Conservation (phyloP, 2,329 filamentous ascomycete genomes). For the Cylindrodendrum hubeiense region DNA sequence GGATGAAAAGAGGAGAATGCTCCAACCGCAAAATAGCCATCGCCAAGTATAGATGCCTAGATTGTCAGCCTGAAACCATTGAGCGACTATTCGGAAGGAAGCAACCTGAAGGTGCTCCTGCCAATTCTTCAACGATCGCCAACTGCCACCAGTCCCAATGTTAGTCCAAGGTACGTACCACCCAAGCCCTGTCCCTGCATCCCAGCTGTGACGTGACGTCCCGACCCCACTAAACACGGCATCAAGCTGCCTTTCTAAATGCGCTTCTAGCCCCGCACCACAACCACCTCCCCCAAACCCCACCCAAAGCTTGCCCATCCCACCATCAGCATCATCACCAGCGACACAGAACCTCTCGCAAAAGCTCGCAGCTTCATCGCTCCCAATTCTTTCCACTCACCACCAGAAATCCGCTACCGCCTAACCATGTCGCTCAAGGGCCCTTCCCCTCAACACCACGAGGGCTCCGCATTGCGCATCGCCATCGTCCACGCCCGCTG, state of each 20-base stretch:
- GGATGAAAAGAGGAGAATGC: background rate
- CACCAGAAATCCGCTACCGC: background rate
- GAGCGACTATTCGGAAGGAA: background rate
- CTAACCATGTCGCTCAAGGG: conserved; percentile 61
- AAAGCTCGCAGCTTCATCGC: background rate
- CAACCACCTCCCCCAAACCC: conserved; percentile 6
- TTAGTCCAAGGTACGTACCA: conserved; percentile 32
- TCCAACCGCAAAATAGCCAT: background rate
- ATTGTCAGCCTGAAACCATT: background rate
- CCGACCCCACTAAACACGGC: conserved; percentile 38
- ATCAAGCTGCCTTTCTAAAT: conserved; percentile 14
- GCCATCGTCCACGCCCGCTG: conserved; percentile 97
- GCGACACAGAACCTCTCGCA: conserved; percentile 34
- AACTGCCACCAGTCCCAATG: background rate
- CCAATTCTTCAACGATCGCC: too few relatives aligned
- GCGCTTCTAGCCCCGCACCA: conserved; percentile 39
- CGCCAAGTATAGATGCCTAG: background rate
- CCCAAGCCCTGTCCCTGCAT: conserved; percentile 12
- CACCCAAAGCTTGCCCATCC: conserved; percentile 20
- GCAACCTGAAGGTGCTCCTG: background rate
- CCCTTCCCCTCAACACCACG: conserved; percentile 68
- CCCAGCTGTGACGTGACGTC: conserved; percentile 39
- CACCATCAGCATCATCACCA: conserved; percentile 25
- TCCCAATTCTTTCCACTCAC: background rate
- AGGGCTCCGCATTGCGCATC: conserved; percentile 83